These are phyloP conservation scores for Populus hybrid DNA, from an alignment of 441 rosid genomes.

Conservation along the genomic window DNA sequence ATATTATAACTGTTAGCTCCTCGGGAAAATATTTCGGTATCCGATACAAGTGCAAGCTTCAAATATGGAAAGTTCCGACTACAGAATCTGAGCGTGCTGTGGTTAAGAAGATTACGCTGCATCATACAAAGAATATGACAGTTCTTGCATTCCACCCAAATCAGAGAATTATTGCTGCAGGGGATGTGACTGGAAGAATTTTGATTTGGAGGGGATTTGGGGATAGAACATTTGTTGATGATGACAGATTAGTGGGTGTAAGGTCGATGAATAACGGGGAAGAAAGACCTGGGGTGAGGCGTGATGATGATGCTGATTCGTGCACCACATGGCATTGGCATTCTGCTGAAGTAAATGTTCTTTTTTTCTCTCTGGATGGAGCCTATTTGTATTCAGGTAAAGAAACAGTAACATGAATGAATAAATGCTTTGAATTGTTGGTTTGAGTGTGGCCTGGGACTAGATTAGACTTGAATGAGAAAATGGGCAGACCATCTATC, in stretches of 20 bases:
- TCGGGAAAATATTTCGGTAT: slow-evolving; percentile 70
- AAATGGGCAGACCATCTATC: slow-evolving; percentile 5
- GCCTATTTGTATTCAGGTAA: slow-evolving; percentile 88
- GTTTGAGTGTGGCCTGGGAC: neutral
- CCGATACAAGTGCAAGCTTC: slow-evolving; percentile 46
- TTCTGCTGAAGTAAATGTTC: slow-evolving; percentile 62
- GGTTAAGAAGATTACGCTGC: slow-evolving; percentile 59
- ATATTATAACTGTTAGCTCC: slow-evolving; percentile 54
- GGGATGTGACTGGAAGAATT: slow-evolving; percentile 92
- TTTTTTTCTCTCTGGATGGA: slow-evolving; percentile 93
- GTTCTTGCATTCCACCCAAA: slow-evolving; percentile 82
- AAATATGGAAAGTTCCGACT: slow-evolving; percentile 73
- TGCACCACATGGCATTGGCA: slow-evolving; percentile 99
- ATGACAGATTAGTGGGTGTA: slow-evolving; percentile 24
- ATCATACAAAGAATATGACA: slow-evolving; percentile 72
- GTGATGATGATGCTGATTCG: slow-evolving; percentile 87
- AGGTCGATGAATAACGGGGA: slow-evolving; percentile 40
- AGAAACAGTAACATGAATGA: slow-evolving; percentile 1
- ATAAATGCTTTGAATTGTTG: neutral
- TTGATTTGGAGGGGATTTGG: slow-evolving; percentile 92
- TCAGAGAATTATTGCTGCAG: slow-evolving; percentile 78
- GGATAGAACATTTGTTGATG: slow-evolving; percentile 36
- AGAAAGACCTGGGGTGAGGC: slow-evolving; percentile 86
- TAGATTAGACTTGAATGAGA: neutral
- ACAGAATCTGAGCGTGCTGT: slow-evolving; percentile 38